These are phyloP conservation scores for Metarhizium robertsii DNA, from an alignment of 2,329 filamentous ascomycete species.

Conservation along the genomic window DNA sequence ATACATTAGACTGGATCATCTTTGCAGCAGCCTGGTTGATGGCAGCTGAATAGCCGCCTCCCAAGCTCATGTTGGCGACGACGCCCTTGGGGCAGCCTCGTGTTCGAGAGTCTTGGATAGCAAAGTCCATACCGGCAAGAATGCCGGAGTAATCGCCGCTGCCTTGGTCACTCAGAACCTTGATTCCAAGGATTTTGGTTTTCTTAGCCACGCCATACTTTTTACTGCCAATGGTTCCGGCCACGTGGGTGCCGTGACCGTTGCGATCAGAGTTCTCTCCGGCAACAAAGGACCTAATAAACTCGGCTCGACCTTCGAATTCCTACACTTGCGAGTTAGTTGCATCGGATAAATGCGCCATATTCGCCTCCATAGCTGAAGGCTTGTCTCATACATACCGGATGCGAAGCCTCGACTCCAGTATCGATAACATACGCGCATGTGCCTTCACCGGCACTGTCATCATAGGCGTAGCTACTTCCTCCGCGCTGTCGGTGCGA, in stretches of 20 bases:
- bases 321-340: too few relatives aligned
- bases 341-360: too few relatives aligned
- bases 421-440: too few relatives aligned
- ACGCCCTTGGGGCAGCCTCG: slow-evolving; percentile 26
- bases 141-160: slow-evolving; percentile 11
- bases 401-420: too few relatives aligned
- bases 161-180: slow-evolving; percentile 28
- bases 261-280: slow-evolving; percentile 21
- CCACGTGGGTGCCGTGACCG: slow-evolving; percentile 39
- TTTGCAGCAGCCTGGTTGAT: slow-evolving; percentile 45
- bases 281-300: too few relatives aligned
- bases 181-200: slow-evolving; percentile 31
- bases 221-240: slow-evolving; percentile 33
- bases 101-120: slow-evolving; percentile 29
- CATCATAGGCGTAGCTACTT: too few relatives aligned
- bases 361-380: too few relatives aligned
- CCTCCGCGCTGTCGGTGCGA: too few relatives aligned
- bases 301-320: too few relatives aligned
- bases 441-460: too few relatives aligned
- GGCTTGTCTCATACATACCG: too few relatives aligned
- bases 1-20: slow-evolving; percentile 35
- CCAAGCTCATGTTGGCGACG: slow-evolving; percentile 48
- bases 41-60: slow-evolving; percentile 15
- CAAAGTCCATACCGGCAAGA: slow-evolving; percentile 26
- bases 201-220: slow-evolving; percentile 38